Evolutionary conservation across 2,329 filamentous ascomycete species (phyloP).

Genomic region (Talaromyces sp.): DNA sequence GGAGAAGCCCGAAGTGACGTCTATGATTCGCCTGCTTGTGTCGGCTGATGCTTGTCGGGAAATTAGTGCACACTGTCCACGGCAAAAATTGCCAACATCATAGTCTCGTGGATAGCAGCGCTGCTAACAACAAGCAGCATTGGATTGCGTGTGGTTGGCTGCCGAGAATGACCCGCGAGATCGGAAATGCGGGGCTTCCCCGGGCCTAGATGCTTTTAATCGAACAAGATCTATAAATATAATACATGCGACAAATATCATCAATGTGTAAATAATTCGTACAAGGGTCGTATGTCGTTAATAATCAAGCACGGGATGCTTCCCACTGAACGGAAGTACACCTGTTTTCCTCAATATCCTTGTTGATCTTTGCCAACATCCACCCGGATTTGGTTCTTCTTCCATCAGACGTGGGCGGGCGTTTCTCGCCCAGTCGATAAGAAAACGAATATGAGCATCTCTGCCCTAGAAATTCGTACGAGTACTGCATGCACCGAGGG

Average conservation of each 20-base stretch:
- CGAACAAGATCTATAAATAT: background rate
- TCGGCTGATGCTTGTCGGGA: background rate
- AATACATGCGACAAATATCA: background rate
- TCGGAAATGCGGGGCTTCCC: background rate
- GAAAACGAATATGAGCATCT: conserved; percentile 10
- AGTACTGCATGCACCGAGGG: conserved; percentile 30
- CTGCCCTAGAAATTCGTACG: conserved; percentile 9
- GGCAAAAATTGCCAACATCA: background rate
- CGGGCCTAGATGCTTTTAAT: background rate
- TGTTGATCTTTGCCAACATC: conserved; percentile 6
- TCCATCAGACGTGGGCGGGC: conserved; percentile 1
- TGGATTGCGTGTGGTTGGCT: background rate
- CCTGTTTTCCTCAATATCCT: conserved; percentile 2
- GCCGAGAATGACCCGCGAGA: background rate
- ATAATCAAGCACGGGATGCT: background rate
- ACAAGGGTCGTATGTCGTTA: background rate
- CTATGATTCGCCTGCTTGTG: background rate
- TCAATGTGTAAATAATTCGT: background rate
- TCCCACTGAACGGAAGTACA: conserved; percentile 4
- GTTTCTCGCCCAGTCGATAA: conserved; percentile 8
- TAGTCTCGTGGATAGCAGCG: background rate
- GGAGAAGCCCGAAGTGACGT: background rate
- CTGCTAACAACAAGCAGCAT: background rate
- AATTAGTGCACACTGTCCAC: background rate
- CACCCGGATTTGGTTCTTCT: conserved; percentile 9